phyloP scores from a whole-genome alignment of 2,329 filamentous ascomycete species.

The Paecilomyces variotii region DNA sequence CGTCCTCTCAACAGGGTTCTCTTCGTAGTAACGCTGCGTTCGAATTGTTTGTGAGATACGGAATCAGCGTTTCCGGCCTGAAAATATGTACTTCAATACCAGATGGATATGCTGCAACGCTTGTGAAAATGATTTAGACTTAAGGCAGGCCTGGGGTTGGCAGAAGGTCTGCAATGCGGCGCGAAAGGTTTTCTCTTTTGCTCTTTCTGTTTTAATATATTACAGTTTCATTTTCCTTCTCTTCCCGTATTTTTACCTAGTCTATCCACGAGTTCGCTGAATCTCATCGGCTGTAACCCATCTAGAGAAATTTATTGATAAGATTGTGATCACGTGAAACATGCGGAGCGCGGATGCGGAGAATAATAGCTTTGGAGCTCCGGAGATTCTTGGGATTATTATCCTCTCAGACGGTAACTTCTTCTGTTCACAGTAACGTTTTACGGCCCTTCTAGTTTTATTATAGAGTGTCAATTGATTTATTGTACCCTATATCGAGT shows the following conservation, averaged over 20 bases:
- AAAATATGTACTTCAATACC: neutral
- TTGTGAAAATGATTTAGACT: neutral
- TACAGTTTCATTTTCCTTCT: neutral
- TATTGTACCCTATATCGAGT: neutral
- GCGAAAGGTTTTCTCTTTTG: neutral
- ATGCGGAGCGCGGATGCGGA: neutral
- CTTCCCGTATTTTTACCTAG: neutral
- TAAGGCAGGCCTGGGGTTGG: neutral
- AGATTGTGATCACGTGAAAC: neutral
- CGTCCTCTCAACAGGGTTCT: neutral
- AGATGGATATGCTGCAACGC: neutral
- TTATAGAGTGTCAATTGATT: neutral
- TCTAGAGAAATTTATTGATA: neutral
- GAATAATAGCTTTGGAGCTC: neutral
- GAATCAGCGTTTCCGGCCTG: neutral
- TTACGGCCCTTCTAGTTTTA: neutral
- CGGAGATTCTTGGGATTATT: neutral
- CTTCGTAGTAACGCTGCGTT: neutral
- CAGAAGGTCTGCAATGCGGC: neutral
- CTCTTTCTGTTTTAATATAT: neutral
- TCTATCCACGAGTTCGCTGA: neutral
- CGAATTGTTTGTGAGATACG: neutral
- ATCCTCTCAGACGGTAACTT: neutral
- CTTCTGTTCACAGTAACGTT: neutral
- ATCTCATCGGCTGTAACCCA: neutral